Evolutionary conservation across 73 alveolate species (phyloP).

Genomic region (Paramecium primaurelia): DNA sequence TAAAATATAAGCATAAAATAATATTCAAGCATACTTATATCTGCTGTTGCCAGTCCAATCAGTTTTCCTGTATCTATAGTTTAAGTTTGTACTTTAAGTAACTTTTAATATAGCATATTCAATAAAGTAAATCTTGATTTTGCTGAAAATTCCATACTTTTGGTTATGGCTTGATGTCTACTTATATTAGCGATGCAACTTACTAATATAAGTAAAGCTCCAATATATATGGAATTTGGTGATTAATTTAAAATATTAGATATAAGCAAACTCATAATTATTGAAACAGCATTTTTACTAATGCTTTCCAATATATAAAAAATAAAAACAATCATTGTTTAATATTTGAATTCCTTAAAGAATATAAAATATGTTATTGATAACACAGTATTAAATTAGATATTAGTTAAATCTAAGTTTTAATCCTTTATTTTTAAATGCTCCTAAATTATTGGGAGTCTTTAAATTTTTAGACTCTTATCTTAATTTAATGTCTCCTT

Average conservation of each 20-base stretch:
- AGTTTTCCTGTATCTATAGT: neutral
- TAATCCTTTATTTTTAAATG: neutral
- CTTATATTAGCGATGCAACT: neutral
- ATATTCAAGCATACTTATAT: neutral
- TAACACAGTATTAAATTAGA: neutral
- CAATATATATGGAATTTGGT: neutral
- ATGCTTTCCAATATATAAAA: neutral
- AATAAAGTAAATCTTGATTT: neutral
- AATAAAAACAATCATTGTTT: neutral
- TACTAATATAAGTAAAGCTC: neutral
- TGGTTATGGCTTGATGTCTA: neutral
- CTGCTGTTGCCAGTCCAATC: neutral
- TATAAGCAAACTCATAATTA: neutral
- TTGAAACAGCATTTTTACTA: neutral
- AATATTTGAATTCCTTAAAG: neutral
- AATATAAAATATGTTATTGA: neutral
- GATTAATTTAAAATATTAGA: neutral
- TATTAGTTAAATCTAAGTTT: neutral
- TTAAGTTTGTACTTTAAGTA: neutral
- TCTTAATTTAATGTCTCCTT: neutral
- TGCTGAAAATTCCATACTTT: constrained; percentile 31
- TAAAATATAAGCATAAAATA: constrained; percentile 1
- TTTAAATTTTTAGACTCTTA: neutral
- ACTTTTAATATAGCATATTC: neutral
- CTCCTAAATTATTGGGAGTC: neutral